Base-by-base conservation (phyloP, 164 flowering plant species). In the Euptelea pleiosperma region DNA sequence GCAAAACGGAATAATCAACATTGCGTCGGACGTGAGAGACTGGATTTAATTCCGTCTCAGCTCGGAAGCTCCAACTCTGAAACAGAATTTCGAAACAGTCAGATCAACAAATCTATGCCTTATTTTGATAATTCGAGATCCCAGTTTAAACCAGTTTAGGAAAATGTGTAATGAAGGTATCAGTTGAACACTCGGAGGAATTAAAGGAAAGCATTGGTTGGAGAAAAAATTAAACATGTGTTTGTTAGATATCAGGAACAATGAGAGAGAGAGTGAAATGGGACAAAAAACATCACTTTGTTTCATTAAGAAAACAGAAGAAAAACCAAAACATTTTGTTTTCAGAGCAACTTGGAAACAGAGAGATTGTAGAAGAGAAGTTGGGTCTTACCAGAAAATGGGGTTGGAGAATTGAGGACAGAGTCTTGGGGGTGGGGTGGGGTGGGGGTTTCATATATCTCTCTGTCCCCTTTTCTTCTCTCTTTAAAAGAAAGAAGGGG, bases 191-290 rank as follows among this genome's bases (percentile, higher is more conserved):
- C n/a, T n/a, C n/a, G n/a, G n/a, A n/a, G n/a, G n/a, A n/a, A n/a
- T 70, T 58, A 59, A 73, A 70, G 75, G 46, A 39, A 73, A 52
- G 63, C 57, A 62, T 40, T 39, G 33, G 12, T 19, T 24, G n/a
- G 6, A 1, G 11, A 42, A 24, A 31, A 4, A 41, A 39, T 22
- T 41, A 4, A 26, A 10, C 16, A 30, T 47, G n/a, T 33, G 70
- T 68, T 66, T 47, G 70, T 66, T 66, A 47, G 54, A 47, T 39
- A 57, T 25, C 10, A 34, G 25, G 8, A 34, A 30, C n/a, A 45
- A 22, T 21, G n/a, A n/a, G 21, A 21, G 26, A 45, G 15, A 45
- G 21, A 21, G 15, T 10, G 12, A 49, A 9, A 49, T 9, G 31
- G 6, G 40, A n/a, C n/a, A n/a, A 39, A 11, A n/a, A 28, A 51